These are phyloP conservation scores for Trichosporon sp. DNA, from an alignment of 1,284 basidiomycete genomes.

Conservation along the genomic window DNA sequence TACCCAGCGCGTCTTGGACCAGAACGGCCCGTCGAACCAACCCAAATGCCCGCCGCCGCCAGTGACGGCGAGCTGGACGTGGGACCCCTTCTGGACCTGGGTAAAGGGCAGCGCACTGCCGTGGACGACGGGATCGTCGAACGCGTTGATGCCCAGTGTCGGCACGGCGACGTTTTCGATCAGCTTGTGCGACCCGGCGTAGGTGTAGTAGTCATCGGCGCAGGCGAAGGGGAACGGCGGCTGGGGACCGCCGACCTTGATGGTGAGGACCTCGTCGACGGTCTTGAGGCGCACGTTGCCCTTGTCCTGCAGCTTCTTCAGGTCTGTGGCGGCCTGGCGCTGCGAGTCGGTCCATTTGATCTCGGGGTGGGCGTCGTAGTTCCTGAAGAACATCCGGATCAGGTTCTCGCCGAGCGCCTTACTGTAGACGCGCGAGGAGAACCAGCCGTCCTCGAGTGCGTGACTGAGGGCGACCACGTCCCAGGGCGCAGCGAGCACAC, in stretches of 20 bases:
- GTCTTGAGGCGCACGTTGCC: slow-evolving; percentile 38
- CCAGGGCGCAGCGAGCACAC: slow-evolving; percentile 71
- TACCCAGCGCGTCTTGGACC: slow-evolving; percentile 50
- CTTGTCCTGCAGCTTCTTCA: slow-evolving; percentile 35
- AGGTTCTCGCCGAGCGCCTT: slow-evolving; percentile 81
- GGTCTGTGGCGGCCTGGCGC: slow-evolving; percentile 25
- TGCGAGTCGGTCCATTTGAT: slow-evolving; percentile 34
- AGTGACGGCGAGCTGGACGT: slow-evolving; percentile 74
- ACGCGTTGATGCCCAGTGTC: slow-evolving; percentile 78
- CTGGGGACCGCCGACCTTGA: slow-evolving; percentile 73
- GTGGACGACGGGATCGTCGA: slow-evolving; percentile 86
- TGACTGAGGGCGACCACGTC: slow-evolving; percentile 50
- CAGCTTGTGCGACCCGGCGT: slow-evolving; percentile 59
- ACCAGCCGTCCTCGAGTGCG: slow-evolving; percentile 64
- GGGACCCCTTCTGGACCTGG: slow-evolving; percentile 64
- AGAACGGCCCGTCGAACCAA: slow-evolving; percentile 72
- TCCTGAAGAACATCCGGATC: slow-evolving; percentile 66
- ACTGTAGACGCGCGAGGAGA: slow-evolving; percentile 75
- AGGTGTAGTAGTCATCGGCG: slow-evolving; percentile 79
- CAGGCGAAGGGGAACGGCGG: slow-evolving; percentile 72
- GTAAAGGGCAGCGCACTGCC: slow-evolving; percentile 59
- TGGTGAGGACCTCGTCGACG: slow-evolving; percentile 66
- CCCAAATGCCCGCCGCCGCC: slow-evolving; percentile 87
- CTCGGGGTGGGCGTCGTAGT: slow-evolving; percentile 58
- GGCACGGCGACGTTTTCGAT: slow-evolving; percentile 54